Percentiles rank a stretch among this genome's conserved stretches.
Evolutionary conservation across 2,329 filamentous ascomycete genomes (phyloP).

Genomic region (Didymella segeticola): DNA sequence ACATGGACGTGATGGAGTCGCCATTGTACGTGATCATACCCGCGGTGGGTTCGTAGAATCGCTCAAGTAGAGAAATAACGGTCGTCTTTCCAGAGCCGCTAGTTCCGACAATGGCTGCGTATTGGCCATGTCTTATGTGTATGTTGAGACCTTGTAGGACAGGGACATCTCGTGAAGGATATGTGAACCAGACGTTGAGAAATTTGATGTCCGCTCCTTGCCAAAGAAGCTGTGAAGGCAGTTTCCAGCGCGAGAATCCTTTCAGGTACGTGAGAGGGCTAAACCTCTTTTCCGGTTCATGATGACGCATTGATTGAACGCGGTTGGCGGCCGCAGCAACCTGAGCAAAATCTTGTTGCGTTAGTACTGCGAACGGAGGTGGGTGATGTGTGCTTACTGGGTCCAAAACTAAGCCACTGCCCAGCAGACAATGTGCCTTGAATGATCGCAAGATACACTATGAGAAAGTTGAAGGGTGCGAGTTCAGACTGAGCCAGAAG

Average conservation of each 20-base stretch:
- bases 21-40: constrained; percentile 73
- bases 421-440: constrained; percentile 38
- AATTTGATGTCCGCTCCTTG: constrained; percentile 67
- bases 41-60: constrained; percentile 85
- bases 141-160: constrained; percentile 68
- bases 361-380: not conserved
- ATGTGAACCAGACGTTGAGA: constrained; percentile 84
- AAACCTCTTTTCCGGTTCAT: not conserved
- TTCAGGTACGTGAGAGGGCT: not conserved
- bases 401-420: constrained; percentile 36
- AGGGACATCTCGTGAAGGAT: constrained; percentile 85
- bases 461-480: constrained; percentile 27
- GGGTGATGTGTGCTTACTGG: constrained; percentile 24
- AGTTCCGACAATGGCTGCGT: constrained; percentile 58
- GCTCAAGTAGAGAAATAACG: constrained; percentile 86
- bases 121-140: constrained; percentile 61
- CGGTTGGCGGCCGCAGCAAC: constrained; percentile 31
- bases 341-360: constrained; percentile 34
- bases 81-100: constrained; percentile 94
- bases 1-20: constrained; percentile 60
- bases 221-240: constrained; percentile 16
- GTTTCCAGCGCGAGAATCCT: constrained; percentile 14
- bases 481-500: constrained; percentile 26
- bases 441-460: constrained; percentile 36
- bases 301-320: constrained; percentile 24